A percentile compares a stretch with the other conserved stretches of the same genome.
These are phyloP conservation scores for Aureobasidium pullulans DNA, from an alignment of 2,329 filamentous ascomycete genomes.

Conservation along the genomic window DNA sequence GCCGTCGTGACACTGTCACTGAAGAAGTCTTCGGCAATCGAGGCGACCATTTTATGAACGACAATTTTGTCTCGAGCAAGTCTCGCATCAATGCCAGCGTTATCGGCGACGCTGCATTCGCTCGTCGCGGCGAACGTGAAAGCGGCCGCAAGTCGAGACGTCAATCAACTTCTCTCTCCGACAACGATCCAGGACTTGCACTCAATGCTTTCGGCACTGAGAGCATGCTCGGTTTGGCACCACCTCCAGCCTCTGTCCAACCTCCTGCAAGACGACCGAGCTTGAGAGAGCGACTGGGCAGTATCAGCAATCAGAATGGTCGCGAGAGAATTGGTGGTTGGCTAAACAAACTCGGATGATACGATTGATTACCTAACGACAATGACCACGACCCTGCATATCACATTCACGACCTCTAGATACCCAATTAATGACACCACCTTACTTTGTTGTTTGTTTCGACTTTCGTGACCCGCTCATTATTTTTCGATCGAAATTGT, in stretches of 20 bases:
- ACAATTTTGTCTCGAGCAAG: conserved; percentile 42
- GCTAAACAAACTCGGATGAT: conserved; percentile 7
- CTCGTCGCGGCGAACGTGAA: conserved; percentile 24
- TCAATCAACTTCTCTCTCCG: conserved; percentile 16
- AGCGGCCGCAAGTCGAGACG: conserved; percentile 22
- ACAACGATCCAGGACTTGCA: conserved; percentile 22
- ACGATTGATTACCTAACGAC: not conserved
- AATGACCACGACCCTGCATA: not conserved
- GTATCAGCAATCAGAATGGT: conserved; percentile 4
- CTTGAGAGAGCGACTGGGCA: conserved; percentile 1
- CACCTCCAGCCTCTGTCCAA: not conserved
- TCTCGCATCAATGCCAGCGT: conserved; percentile 22
- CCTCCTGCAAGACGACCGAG: not conserved
- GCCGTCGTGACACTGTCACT: conserved; percentile 29
- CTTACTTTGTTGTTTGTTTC: not conserved
- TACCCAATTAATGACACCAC: not conserved
- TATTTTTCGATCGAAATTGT: no score
- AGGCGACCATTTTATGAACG: conserved; percentile 53
- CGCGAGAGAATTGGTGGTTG: conserved; percentile 5
- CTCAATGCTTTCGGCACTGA: conserved; percentile 29
- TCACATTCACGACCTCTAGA: not conserved
- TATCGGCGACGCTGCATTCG: conserved; percentile 27
- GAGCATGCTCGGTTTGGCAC: conserved; percentile 24
- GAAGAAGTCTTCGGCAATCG: conserved; percentile 39
- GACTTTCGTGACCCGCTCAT: not conserved